Evolutionary conservation across 352 stramenopile genomes (phyloP).

Genomic region (Saprolegnia diclina): DNA sequence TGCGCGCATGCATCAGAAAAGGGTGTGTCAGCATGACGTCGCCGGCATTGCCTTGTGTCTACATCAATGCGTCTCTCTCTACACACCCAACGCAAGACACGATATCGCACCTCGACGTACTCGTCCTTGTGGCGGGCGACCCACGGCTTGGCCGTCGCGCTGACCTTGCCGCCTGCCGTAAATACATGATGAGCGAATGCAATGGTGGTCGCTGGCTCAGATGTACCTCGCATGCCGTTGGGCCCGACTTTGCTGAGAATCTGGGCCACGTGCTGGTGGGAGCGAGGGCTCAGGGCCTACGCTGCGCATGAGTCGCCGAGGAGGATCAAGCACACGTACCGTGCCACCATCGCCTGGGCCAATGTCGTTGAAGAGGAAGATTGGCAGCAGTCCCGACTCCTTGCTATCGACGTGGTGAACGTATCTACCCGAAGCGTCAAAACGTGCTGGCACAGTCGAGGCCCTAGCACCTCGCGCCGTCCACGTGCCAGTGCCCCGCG

Average conservation of each 20-base stretch:
- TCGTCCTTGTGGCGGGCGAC: conserved; percentile 13
- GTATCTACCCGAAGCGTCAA: too few species aligned
- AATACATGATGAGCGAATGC: neutral
- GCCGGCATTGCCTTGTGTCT: conserved; percentile 44
- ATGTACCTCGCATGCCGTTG: conserved; percentile 44
- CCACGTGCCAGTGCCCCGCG: conserved; percentile 76
- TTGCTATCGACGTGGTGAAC: conserved; percentile 62
- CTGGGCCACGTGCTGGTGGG: conserved; percentile 50
- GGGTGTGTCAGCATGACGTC: conserved; percentile 79
- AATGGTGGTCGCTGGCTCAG: neutral
- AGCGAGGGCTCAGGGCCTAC: conserved; percentile 49
- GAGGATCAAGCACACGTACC: neutral
- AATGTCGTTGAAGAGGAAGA: conserved; percentile 80
- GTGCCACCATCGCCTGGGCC: conserved; percentile 55
- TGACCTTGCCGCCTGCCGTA: conserved; percentile 21
- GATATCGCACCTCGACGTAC: conserved; percentile 45
- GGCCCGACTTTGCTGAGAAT: conserved; percentile 48
- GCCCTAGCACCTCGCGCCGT: conserved; percentile 65
- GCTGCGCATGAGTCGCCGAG: neutral
- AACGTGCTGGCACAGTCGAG: too few species aligned
- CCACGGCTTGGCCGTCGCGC: conserved; percentile 24
- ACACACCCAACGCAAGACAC: neutral
- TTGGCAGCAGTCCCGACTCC: conserved; percentile 65
- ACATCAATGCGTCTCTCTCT: neutral
- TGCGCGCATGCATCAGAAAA: conserved; percentile 71